Base-by-base conservation (phyloP, 1,139 yeast species). In the Scheffersomyces illinoinensis region DNA sequence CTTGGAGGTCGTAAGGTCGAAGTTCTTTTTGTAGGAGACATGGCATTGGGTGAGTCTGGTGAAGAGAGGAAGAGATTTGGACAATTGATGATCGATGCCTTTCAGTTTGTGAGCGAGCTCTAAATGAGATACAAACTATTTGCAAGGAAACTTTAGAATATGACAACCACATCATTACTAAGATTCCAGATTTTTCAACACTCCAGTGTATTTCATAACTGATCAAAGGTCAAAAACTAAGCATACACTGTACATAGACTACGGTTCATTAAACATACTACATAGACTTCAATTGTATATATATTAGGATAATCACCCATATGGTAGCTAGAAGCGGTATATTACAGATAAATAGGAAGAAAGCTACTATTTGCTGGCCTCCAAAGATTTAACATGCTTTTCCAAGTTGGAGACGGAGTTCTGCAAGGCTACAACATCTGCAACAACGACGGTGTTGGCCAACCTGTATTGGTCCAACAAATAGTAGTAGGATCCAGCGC, bases 401-500 rank as follows among this genome's bases (percentile, higher is more conserved):
- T 90, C 96, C 72, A 91, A 84, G 62, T 82, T 82, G 66, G 84
- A 79, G 61, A 91, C 86, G 26, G 93, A 86, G 66, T 82, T 83
- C 66, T 89, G 91, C 70, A 91, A 84, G 43, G 88, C 78, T 60
- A 90, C 79, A 33, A 91, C 90, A 69, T 91, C 97, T 56, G 91
- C 85, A 59, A 90, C 84, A 60, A 91, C 85, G 23, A 89, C 90
- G 66, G 83, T 83, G 72, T 88, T 90, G 66, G 95, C 85, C 60
- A 83, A 77, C 69, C 89, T 87, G 81, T 90, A 90, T 73, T 90
- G 91, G 68, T 90, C 96, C 61, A 91, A 76, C 65, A 91, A 79
- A 74, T 90, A 91, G 73, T 86, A 89, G 77, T 91, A 91, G 14
- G 95, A 87, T 10, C 85, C 91, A 58, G 84, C 85, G 1, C 96